A percentile compares a stretch with the other conserved stretches of the same genome.
Evolutionary conservation across 192 early-diverging fungal species (phyloP).

Genomic region (Geosiphon pyriformis): DNA sequence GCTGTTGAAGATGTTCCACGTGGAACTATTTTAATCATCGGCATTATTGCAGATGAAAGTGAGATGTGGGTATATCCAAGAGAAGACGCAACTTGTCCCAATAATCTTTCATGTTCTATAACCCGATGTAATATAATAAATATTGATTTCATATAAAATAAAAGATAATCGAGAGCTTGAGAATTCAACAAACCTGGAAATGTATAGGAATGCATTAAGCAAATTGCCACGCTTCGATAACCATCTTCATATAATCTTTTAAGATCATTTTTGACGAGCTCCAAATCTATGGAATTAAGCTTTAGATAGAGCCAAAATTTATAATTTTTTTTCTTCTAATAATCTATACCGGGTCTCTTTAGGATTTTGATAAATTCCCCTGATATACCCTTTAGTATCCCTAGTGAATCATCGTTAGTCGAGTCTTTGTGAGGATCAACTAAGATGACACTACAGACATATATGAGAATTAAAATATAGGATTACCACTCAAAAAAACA

Average conservation of each 20-base stretch:
- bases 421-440: constrained; percentile 54
- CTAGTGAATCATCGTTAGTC: constrained; percentile 30
- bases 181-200: constrained; percentile 50
- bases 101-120: constrained; percentile 67
- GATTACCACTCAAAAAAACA: not conserved
- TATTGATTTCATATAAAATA: not conserved
- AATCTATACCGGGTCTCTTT: constrained; percentile 57
- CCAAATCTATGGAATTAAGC: constrained; percentile 42
- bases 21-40: constrained; percentile 94
- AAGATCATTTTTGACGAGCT: constrained; percentile 52
- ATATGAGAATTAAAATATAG: not conserved
- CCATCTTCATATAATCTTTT: constrained; percentile 58
- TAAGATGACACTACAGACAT: constrained; percentile 58
- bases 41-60: constrained; percentile 73
- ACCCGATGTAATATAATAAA: not conserved
- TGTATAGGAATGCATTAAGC: constrained; percentile 94
- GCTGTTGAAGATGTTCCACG: constrained; percentile 84
- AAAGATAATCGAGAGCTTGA: not conserved
- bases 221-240: constrained; percentile 83
- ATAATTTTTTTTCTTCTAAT: too few species aligned
- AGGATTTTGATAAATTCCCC: constrained; percentile 81
- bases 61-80: constrained; percentile 88
- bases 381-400: constrained; percentile 65
- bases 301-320: too few species aligned
- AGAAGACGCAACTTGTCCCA: constrained; percentile 59